Evolutionary conservation across 1,284 basidiomycete species (phyloP), one percentile per base, ranked within the genome.

Genomic region (Ganoderma multipileum): DNA sequence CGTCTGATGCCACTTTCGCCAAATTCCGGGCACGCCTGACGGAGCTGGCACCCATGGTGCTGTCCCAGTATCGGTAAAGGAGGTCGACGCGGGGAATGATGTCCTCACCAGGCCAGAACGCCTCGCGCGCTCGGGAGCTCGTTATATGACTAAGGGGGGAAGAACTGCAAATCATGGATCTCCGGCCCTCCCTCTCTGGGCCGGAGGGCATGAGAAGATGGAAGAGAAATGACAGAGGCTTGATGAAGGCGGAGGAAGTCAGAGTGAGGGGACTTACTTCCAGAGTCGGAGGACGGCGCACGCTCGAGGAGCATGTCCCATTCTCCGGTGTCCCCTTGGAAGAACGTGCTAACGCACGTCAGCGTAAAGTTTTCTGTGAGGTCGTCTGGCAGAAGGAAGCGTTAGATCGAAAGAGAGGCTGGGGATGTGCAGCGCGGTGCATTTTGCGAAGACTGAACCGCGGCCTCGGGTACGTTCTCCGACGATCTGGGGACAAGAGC

Each of bases 231-330:
- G 80, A 71, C 2, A 92, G 92, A 11, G 93, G 80, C 28, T 86
- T 84, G 61, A 67, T 65, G n/a, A 58, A 14, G 26, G 61, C 33
- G 33, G 20, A 8, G 38, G 20, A 6, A 33, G 33, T 33, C 3
- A 8, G 33, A 33, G 33, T n/a, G 11, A 11, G 64, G 14, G 20
- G 68, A 41, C 2, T 63, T 42, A 33, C 33, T 61, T 1, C 33
- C 39, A 14, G 62, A 62, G n/a, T 59, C n/a, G n/a, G 63, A 41
- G 16, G 38, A 55, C 11, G 65, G 61, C 75, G 78, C 81, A 54
- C 88, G 85, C 63, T 88, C 89, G 73, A 95, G 95, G 18, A 94
- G 84, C 93, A 94, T 94, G 66, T 91, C 84, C 76, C 93, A 92
- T 74, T 94, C 92, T 54, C 86, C 81, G 55, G 80, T 74, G 18